Conservation (phyloP, 371 early-diverging fungal species). For the Parasitella parasitica region DNA sequence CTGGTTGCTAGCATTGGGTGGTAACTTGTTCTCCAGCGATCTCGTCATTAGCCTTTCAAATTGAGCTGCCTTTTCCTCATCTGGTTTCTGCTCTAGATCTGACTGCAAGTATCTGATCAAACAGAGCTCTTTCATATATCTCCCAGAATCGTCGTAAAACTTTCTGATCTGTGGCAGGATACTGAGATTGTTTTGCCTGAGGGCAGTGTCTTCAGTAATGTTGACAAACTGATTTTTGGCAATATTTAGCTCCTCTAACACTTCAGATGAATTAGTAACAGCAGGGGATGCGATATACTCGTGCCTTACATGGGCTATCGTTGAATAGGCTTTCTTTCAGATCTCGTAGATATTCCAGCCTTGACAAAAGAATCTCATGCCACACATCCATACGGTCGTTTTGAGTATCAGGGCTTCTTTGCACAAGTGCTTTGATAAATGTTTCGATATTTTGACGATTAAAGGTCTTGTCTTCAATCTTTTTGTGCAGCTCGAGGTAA, state of each 20-base stretch:
- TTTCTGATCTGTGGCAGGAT: neutral
- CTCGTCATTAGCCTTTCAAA: neutral
- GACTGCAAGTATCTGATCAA: neutral
- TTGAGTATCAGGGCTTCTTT: conserved; percentile 34
- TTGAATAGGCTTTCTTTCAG: neutral
- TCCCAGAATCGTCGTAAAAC: neutral
- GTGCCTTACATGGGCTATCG: neutral
- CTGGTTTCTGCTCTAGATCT: neutral
- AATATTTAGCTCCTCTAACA: neutral
- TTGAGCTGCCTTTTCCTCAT: neutral
- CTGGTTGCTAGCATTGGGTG: neutral
- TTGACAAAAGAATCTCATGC: conserved; percentile 46
- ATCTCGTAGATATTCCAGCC: conserved; percentile 38
- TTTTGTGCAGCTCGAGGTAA: conserved; percentile 45
- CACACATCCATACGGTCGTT: conserved; percentile 51
- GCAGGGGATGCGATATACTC: too few species aligned
- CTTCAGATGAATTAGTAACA: neutral
- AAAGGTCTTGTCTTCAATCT: conserved; percentile 19
- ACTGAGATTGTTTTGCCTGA: conserved; percentile 49
- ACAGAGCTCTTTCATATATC: neutral
- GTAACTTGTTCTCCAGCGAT: neutral
- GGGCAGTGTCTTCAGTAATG: conserved; percentile 53
- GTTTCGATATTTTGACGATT: neutral
- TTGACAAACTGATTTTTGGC: neutral
- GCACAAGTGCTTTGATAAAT: conserved; percentile 14